Conservation (phyloP, 2,329 filamentous ascomycete genomes). For the Orbilia blumenaviensis region DNA sequence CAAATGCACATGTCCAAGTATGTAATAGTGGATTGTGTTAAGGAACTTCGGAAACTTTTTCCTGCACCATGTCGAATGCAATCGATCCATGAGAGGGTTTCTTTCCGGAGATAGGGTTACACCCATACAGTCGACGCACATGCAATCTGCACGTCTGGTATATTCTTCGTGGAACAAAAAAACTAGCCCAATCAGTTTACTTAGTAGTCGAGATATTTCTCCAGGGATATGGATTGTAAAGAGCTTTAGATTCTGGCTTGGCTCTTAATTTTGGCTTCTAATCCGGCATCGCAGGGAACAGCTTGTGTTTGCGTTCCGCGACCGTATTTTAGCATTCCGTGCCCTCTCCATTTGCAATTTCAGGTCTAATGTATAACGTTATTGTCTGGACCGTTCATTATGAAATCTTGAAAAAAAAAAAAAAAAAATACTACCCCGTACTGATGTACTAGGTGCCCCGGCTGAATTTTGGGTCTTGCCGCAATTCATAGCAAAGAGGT, state of each 20-base stretch:
- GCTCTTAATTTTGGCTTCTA: too few species aligned
- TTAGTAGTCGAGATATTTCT: too few species aligned
- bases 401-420: too few species aligned
- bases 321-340: neutral
- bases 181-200: neutral
- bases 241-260: too few species aligned
- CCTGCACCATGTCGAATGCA: constrained; percentile 12
- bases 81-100: constrained; percentile 6
- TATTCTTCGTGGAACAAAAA: neutral
- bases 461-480: neutral
- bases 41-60: constrained; percentile 27
- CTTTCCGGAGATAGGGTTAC: constrained; percentile 4
- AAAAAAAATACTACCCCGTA: too few species aligned
- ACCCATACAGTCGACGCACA: neutral
- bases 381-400: too few species aligned
- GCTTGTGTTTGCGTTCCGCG: neutral
- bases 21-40: constrained; percentile 14
- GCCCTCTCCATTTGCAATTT: neutral
- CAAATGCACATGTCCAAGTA: constrained; percentile 33
- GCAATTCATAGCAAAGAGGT: too few species aligned
- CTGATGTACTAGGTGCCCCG: neutral
- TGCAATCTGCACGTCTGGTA: neutral
- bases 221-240: neutral
- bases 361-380: neutral
- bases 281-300: too few species aligned